These are phyloP conservation scores for Clonostachys byssicola DNA, from an alignment of 2,329 filamentous ascomycete species.

Conservation along the genomic window DNA sequence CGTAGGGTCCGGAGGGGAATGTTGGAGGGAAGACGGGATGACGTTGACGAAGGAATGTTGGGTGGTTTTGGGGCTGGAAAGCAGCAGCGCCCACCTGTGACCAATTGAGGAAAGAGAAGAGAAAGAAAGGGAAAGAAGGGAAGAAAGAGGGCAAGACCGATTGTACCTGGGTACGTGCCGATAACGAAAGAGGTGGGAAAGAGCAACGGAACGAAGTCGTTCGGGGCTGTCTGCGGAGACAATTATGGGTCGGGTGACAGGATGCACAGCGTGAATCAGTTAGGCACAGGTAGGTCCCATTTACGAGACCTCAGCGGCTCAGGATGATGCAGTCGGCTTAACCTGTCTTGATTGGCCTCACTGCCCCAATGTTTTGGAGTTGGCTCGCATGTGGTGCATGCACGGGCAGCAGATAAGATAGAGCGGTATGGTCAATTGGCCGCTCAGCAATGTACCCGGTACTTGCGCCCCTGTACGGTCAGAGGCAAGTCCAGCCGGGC, in stretches of 20 bases:
- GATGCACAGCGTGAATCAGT: conserved; percentile 2
- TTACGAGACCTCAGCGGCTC: too few species aligned
- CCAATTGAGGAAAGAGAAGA: conserved; percentile 15
- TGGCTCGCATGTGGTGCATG: too few species aligned
- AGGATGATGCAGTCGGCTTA: too few species aligned
- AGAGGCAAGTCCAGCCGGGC: too few species aligned
- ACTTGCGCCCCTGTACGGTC: too few species aligned
- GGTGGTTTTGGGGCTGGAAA: conserved; percentile 68
- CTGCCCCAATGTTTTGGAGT: too few species aligned
- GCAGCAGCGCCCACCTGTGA: conserved; percentile 68
- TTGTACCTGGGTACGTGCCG: neutral
- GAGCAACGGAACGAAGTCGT: neutral
- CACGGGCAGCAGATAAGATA: too few species aligned
- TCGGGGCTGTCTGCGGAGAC: conserved; percentile 3
- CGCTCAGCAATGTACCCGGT: too few species aligned
- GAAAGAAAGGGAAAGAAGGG: conserved; percentile 10
- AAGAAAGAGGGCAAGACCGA: conserved; percentile 1
- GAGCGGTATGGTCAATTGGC: too few species aligned
- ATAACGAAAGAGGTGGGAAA: neutral
- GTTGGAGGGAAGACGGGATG: conserved; percentile 70
- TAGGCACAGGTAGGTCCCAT: too few species aligned
- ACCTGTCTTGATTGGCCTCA: too few species aligned
- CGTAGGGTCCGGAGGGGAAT: conserved; percentile 80
- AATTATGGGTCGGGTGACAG: conserved; percentile 5
- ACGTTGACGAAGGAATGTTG: conserved; percentile 80